Percentiles rank a stretch among this genome's conserved stretches.
Evolutionary conservation across 129 eudicot genomes (phyloP).

Genomic region (Kitagawia praeruptora): DNA sequence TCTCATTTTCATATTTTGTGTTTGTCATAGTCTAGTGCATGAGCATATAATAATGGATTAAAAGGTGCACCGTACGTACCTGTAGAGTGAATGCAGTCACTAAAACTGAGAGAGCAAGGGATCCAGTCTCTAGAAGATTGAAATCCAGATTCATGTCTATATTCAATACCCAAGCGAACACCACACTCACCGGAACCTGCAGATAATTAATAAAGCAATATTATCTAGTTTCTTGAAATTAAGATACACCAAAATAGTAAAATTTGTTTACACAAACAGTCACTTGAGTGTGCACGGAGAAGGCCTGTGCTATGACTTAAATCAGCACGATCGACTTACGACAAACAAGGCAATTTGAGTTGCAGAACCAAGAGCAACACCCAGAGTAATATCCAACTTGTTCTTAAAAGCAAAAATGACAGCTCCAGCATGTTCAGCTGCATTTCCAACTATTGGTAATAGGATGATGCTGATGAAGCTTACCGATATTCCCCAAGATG

Average conservation of each 20-base stretch:
- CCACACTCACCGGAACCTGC: conserved; percentile 48
- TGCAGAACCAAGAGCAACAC: conserved; percentile 96
- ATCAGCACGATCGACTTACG: conserved; percentile 32
- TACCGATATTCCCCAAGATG: conserved; percentile 76
- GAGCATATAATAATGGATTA: background rate
- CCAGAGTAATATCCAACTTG: conserved; percentile 78
- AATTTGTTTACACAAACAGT: background rate
- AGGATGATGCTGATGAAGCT: conserved; percentile 76
- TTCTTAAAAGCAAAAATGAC: conserved; percentile 80
- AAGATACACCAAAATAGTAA: background rate
- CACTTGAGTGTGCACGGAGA: no score
- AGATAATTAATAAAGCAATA: background rate
- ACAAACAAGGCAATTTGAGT: conserved; percentile 87
- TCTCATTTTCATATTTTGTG: background rate
- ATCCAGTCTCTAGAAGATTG: conserved; percentile 58
- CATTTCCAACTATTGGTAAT: conserved; percentile 87
- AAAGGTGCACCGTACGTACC: conserved; percentile 19
- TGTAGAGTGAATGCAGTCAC: conserved; percentile 75
- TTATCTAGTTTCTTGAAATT: background rate
- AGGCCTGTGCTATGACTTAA: background rate
- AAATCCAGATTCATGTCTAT: conserved; percentile 70
- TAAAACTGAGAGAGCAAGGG: conserved; percentile 63
- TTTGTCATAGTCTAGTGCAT: no score
- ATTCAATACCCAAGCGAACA: conserved; percentile 71
- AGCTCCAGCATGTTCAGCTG: conserved; percentile 97